Evolutionary conservation across 2,329 filamentous ascomycete species (phyloP), one percentile per base, ranked within the genome.

Genomic region (Hypocreales sp.): DNA sequence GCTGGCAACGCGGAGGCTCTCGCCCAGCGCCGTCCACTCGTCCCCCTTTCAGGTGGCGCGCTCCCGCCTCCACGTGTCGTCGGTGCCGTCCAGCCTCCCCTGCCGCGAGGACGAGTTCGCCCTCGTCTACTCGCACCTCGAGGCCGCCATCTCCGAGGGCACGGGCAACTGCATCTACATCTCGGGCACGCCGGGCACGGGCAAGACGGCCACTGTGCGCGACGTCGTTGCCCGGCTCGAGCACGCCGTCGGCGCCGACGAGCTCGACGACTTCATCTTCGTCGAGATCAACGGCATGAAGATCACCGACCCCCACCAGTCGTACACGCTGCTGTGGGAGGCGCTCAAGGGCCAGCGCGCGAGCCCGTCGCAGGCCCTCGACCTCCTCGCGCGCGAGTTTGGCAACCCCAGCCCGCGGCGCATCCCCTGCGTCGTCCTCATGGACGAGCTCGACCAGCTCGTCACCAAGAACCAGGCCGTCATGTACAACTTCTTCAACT

Each of bases 401-500:
- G 87, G 73, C 31, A 77, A 86, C 32, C 90, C 92, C 0, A 92
- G 79, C 32, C 90, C 90, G 15, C 72, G 90, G 27, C 71, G 90
- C 34, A 83, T 92, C 5, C 90, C 92, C 2, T 95, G 87, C 46
- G 90, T 98, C 10, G 90, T 98, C 3, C 58, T 98, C 27, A 98
- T 98, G 90, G 90, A 98, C 45, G 90, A 98, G 54, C 66, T 98
- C 25, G 90, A 98, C 48, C 90, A 98, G 54, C 69, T 98, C 7
- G 92, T 98, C 5, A 98, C 90, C 9, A 90, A 87, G 46, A 95
- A 93, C 44, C 92, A 98, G 51, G 87, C 82, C n/a, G 90, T 98
- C 55, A 98, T 98, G 90, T 98, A 98, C 59, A 98, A 98, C 53
- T 98, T 98, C 53, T 98, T 98, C 67, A 98, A 98, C 47, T 98